phyloP scores from a whole-genome alignment of 257 asterid species.

The Jaltomata sinuosa region DNA sequence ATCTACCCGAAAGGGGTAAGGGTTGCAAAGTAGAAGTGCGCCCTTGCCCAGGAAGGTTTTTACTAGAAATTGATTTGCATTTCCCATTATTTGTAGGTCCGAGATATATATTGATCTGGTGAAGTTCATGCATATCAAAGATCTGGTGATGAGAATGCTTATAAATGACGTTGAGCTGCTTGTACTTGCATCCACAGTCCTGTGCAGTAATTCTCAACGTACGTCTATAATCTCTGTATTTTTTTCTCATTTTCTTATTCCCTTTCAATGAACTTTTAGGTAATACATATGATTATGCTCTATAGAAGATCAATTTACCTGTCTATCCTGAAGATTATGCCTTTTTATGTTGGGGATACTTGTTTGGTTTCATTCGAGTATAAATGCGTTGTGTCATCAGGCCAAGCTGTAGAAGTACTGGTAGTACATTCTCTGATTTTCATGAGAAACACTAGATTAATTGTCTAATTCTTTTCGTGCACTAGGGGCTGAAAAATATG shows the following conservation, averaged over 20 bases:
- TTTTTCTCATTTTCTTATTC: background rate
- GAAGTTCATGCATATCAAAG: conserved; percentile 20
- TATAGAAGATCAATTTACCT: background rate
- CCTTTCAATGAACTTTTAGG: background rate
- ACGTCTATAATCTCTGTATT: background rate
- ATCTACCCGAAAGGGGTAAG: background rate
- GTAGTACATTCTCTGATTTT: too few relatives aligned
- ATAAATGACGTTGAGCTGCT: conserved; percentile 49
- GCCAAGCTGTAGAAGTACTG: background rate
- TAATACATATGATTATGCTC: background rate
- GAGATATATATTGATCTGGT: conserved; percentile 29
- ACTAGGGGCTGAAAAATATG: background rate
- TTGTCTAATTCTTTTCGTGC: background rate
- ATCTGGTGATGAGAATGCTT: conserved; percentile 33
- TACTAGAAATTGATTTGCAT: background rate
- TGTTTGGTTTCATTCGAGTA: background rate
- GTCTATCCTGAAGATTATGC: background rate
- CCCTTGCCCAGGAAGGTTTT: background rate
- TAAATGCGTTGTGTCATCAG: background rate
- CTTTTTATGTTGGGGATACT: background rate
- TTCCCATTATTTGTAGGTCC: conserved; percentile 20
- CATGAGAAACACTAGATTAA: too few relatives aligned
- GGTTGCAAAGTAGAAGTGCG: background rate
- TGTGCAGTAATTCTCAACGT: conserved; percentile 46
- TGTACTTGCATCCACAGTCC: conserved; percentile 44